Conservation (phyloP, 495 filamentous ascomycete genomes). For the Neurospora sp. region DNA sequence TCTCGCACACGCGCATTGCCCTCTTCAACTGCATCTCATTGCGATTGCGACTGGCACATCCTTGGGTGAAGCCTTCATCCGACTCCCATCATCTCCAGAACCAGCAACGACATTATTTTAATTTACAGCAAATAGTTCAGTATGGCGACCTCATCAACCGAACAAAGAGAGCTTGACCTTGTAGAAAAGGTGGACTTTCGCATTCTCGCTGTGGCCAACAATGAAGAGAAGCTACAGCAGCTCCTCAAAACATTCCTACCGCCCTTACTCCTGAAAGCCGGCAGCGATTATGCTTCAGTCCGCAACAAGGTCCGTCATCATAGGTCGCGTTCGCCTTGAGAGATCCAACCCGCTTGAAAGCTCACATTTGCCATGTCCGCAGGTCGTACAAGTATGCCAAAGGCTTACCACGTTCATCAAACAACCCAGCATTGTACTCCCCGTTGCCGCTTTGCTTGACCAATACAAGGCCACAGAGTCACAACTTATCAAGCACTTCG, state of each 20-base stretch:
- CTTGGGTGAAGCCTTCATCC: not conserved
- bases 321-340: not conserved
- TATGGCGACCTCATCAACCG: constrained; percentile 30
- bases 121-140: not conserved
- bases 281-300: constrained; percentile 67
- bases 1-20: not conserved
- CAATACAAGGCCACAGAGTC: constrained; percentile 73
- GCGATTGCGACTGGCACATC: not conserved
- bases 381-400: constrained; percentile 65
- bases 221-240: constrained; percentile 70
- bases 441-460: constrained; percentile 69
- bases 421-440: constrained; percentile 56
- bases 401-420: constrained; percentile 38
- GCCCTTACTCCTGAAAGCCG: constrained; percentile 73
- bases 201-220: constrained; percentile 68
- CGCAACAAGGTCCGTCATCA: constrained; percentile 59
- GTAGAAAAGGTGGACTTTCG: constrained; percentile 85
- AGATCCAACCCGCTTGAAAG: not conserved
- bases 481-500: constrained; percentile 77
- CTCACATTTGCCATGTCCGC: not conserved
- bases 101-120: not conserved
- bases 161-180: constrained; percentile 71
- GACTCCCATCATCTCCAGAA: not conserved
- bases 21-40: not conserved
- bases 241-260: constrained; percentile 71